Conservation (phyloP, 2,329 filamentous ascomycete genomes). For the Phoma herbarum region DNA sequence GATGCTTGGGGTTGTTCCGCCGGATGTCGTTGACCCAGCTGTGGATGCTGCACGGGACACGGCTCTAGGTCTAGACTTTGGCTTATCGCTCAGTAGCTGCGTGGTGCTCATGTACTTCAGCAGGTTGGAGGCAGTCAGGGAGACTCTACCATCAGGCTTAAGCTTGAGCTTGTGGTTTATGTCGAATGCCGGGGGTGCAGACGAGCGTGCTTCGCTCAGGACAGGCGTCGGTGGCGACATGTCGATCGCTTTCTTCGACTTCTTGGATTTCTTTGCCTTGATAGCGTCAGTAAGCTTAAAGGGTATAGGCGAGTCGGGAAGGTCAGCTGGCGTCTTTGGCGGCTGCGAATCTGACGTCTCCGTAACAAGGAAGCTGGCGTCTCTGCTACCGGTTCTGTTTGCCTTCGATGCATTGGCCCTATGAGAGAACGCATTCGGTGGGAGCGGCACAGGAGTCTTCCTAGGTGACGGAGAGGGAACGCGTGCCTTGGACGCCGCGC, state of each 20-base stretch:
- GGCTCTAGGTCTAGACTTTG: constrained; percentile 21
- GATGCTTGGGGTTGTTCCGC: constrained; percentile 32
- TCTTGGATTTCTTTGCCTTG: constrained; percentile 6
- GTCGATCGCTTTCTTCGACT: neutral
- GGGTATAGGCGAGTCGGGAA: constrained; percentile 22
- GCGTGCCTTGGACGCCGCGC: neutral
- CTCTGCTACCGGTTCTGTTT: neutral
- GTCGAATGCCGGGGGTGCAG: neutral
- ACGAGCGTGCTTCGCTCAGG: neutral
- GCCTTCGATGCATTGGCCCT: constrained; percentile 1
- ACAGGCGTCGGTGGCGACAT: neutral
- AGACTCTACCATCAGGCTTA: constrained; percentile 11
- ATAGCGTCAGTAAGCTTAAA: constrained; percentile 20
- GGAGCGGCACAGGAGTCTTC: constrained; percentile 27
- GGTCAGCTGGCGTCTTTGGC: constrained; percentile 1
- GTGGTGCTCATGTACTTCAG: constrained; percentile 18
- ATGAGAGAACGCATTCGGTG: constrained; percentile 11
- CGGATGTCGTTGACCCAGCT: constrained; percentile 25
- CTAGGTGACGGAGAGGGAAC: constrained; percentile 7
- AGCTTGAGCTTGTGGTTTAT: constrained; percentile 5
- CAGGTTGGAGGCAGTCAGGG: constrained; percentile 30
- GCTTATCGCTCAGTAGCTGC: constrained; percentile 25
- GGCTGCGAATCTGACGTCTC: constrained; percentile 30
- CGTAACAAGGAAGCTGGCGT: constrained; percentile 20
- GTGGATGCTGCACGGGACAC: constrained; percentile 22